Base-by-base conservation (phyloP, 306 rosid species). In the Acacia melanoxylon region DNA sequence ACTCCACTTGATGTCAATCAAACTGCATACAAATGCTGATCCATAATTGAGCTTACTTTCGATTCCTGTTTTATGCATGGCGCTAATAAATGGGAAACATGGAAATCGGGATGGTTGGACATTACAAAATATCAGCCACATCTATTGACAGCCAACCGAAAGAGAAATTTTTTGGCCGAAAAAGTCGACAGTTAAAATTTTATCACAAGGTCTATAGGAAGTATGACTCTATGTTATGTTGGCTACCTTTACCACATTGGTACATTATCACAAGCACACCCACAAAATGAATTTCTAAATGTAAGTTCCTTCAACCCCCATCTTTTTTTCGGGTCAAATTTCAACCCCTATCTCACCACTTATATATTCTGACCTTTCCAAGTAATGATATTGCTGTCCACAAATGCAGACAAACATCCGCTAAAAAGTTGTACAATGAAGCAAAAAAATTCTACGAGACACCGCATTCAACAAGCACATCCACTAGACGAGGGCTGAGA, bases 401-500 rank as follows among this genome's bases (percentile, higher is more conserved):
- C 42, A 25, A 70, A 65, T 76, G 25, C 6, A 71, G 48, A n/a
- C 58, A 76, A 75, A 49, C 37, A 79, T 52, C 77, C 86, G 20
- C 78, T 56, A 69, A 80, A 59, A 66, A 33, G 58, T 49, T 75
- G 10, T 68, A 48, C 22, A 75, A 71, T 5, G 68, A 80, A 76
- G 69, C 78, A 70, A 62, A 83, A 71, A 37, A 42, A 51, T 66
- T 72, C 20, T 9, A 67, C 68, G 68, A 59, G 22, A 77, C 40
- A 66, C 75, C 74, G 61, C 52, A 65, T 77, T 86, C 83, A 93
- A 79, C 95, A 93, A 25, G 94, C 89, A 68, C 94, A 93, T 74
- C 94, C 92, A 56, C 94, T 85, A 6, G 92, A 85, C 80, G 86
- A 88, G 31, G 89, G 80, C 83, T 87, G 95, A 25, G 94, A 78